Evolutionary conservation across 1,139 yeast species (phyloP).

Genomic region (Taphrina deformans): DNA sequence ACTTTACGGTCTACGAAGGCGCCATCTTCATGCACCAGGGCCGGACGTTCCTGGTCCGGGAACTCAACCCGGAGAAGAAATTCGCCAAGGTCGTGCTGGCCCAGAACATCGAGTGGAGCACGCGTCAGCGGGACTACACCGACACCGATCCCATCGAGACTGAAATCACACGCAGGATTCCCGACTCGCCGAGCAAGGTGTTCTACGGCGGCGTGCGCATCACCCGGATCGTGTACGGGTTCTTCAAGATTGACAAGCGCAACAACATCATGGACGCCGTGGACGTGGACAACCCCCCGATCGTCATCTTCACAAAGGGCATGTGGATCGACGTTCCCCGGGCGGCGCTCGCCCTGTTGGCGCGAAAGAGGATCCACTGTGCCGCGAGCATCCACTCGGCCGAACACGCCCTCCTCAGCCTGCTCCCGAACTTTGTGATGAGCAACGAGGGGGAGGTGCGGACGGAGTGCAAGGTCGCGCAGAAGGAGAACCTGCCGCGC

Average conservation of each 20-base stretch:
- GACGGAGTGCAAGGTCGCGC: slow-evolving; percentile 96
- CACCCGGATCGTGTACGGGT: slow-evolving; percentile 83
- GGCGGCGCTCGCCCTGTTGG: slow-evolving; percentile 59
- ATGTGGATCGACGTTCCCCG: slow-evolving; percentile 86
- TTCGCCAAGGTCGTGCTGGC: slow-evolving; percentile 84
- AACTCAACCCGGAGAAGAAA: slow-evolving; percentile 70
- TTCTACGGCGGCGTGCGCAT: slow-evolving; percentile 73
- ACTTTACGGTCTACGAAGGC: slow-evolving; percentile 91
- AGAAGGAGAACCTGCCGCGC: slow-evolving; percentile 80
- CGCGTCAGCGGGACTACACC: slow-evolving; percentile 85
- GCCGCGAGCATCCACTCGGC: slow-evolving; percentile 98
- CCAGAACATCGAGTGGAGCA: slow-evolving; percentile 81
- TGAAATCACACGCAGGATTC: slow-evolving; percentile 51
- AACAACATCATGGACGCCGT: slow-evolving; percentile 85
- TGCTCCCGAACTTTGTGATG: slow-evolving; percentile 43
- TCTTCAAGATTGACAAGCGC: slow-evolving; percentile 75
- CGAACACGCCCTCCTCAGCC: slow-evolving; percentile 61
- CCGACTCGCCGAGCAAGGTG: slow-evolving; percentile 28
- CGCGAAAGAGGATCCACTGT: slow-evolving; percentile 58
- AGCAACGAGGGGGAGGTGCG: slow-evolving; percentile 69
- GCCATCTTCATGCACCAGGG: slow-evolving; percentile 96
- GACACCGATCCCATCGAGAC: slow-evolving; percentile 85
- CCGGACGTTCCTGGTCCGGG: slow-evolving; percentile 77
- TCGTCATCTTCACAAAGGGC: slow-evolving; percentile 67
- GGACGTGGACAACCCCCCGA: slow-evolving; percentile 88